These are phyloP conservation scores for Xylariaceae sp. DNA, from an alignment of 2,329 filamentous ascomycete species.

Conservation along the genomic window DNA sequence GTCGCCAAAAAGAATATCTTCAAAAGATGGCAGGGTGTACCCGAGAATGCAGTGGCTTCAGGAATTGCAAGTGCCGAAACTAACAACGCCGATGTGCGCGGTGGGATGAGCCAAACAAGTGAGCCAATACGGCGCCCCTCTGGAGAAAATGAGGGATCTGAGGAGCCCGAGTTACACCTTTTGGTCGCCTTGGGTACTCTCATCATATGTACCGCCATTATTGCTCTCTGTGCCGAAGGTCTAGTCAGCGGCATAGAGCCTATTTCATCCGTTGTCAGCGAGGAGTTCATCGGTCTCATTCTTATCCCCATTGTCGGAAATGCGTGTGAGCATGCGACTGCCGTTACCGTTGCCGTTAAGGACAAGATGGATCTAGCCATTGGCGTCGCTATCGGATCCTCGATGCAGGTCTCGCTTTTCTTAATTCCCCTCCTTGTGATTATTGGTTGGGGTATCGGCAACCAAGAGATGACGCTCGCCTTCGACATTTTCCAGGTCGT, in stretches of 20 bases:
- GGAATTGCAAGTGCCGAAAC: constrained; percentile 33
- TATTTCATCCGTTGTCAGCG: constrained; percentile 69
- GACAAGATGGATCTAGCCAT: constrained; percentile 88
- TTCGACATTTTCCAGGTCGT: constrained; percentile 92
- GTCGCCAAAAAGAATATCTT: constrained; percentile 49
- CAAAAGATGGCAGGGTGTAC: constrained; percentile 29
- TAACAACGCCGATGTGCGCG: constrained; percentile 27
- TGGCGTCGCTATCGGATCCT: constrained; percentile 79
- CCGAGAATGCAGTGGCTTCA: constrained; percentile 34
- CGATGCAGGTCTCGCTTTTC: constrained; percentile 82
- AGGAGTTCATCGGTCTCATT: constrained; percentile 81
- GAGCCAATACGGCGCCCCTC: constrained; percentile 51
- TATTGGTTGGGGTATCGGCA: constrained; percentile 77
- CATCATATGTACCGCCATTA: constrained; percentile 74
- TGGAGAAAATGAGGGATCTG: constrained; percentile 73
- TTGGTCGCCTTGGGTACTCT: constrained; percentile 76
- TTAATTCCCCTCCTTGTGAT: constrained; percentile 79
- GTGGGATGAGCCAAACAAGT: constrained; percentile 53
- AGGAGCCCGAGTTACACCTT: constrained; percentile 77
- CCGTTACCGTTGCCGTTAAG: constrained; percentile 79
- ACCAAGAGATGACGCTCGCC: constrained; percentile 78
- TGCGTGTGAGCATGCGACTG: constrained; percentile 81
- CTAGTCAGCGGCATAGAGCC: constrained; percentile 76
- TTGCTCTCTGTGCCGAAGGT: constrained; percentile 82
- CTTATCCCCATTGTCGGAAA: constrained; percentile 83